Base-by-base conservation (phyloP, 345 rosid species). In the Alliaria petiolata region DNA sequence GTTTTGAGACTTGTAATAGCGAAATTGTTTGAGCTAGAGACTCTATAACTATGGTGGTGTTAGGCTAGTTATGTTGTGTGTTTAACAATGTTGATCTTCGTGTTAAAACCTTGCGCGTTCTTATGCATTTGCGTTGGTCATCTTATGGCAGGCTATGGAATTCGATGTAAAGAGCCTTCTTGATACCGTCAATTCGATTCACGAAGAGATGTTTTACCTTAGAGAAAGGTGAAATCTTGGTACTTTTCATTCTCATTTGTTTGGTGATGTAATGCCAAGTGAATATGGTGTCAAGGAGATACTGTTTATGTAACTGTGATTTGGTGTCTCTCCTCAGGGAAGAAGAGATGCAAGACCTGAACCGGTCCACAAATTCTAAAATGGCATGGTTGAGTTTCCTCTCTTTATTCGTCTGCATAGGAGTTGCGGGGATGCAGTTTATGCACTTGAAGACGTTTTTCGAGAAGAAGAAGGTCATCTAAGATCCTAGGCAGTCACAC, bases 371-470 rank as follows among this genome's bases (percentile, higher is more conserved):
- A 0, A 89, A 87, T 77, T 44, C 84, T 7, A 91, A 72, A 70
- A 95, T 95, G 99, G 93, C 86, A 13, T 82, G 85, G 90, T 72
- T 95, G 51, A 84, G 96, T 74, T 54, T 87, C 13, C 83, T 95
- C 22, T 91, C 97, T 0, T 90, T 91, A 14, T 49, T 82, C 39
- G 84, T 95, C 26, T 88, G 92, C 85, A 52, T 91, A 46, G 84
- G 96, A 19, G 97, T 91, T 13, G 97, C 95, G 2, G 97, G 90
- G 22, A 19, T 95, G 83, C 99, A 95, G 67, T 80, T 82, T 33
- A 71, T 97, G 89, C 99, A 95, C 71, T 77, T 95, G 84, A 91
- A 91, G 89, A 85, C 85, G 35, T 95, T 91, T 84, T 95, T 91
- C 69, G 83, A 95, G 89, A 95, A 91, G 80, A 89, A 88, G 91